Base-by-base conservation (phyloP, 441 rosid species). In the Metrosideros polymorpha region DNA sequence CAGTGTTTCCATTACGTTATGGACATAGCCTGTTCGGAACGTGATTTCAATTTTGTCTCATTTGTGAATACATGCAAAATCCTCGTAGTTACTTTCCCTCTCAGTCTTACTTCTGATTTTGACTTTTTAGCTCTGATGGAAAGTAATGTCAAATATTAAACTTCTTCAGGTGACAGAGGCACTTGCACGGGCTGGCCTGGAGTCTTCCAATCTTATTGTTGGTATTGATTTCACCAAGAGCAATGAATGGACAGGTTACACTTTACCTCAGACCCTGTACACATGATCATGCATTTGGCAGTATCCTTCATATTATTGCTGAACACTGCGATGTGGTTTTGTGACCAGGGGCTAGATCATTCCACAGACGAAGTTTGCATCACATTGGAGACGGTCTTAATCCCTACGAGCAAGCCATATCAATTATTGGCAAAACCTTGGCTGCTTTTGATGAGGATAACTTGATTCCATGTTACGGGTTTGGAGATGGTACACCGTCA, bases 221-320 rank as follows among this genome's bases (percentile, higher is more conserved):
- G 96, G 98, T 86, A 93, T 95, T 39, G 98, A 95, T 92, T 95
- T 93, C 87, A 95, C 98, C 7, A 95, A 95, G 92, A 95, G 98
- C 91, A 95, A 95, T 25, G 96, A 93, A 79, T 95, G 98, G 98
- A 95, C 96, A 91, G 98, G 98, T 95, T 19, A 47, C 39, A 12
- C 22, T 86, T 79, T 83, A 50, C 45, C 53, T 59, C 77, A 12
- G 27, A 18, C 15, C 59, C 84, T 83, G 39, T 3, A 42, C 45
- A 53, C 49, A 51, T 25, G 84, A 83, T 51, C 55, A 17, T 30
- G 77, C 47, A 66, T 35, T 66, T 71, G 63, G 42, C 5, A 1
- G 84, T 42, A 12, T 83, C 29, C 47, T 50, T 83, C 42, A 15
- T 51, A 82, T 42, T 50, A 63, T 89, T 30, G 43, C 55, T 42